These are phyloP conservation scores for Colletotrichum lentis DNA, from an alignment of 2,329 filamentous ascomycete species.

Conservation along the genomic window DNA sequence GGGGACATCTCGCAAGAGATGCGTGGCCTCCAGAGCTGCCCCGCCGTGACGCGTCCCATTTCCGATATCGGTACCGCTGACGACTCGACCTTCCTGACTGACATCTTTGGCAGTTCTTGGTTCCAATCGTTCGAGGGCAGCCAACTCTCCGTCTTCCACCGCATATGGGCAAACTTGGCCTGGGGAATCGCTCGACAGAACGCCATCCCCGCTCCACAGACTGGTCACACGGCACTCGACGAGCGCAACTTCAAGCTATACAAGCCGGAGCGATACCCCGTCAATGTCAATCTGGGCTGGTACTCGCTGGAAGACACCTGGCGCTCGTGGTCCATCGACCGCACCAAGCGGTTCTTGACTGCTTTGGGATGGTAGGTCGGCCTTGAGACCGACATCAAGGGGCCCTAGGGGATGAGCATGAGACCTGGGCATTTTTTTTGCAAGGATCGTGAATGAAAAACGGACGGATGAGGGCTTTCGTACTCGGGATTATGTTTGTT, in stretches of 20 bases:
- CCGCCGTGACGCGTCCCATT: constrained; percentile 10
- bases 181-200: constrained; percentile 41
- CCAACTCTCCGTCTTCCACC: constrained; percentile 40
- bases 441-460: not conserved
- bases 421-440: fast-evolving
- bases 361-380: not conserved
- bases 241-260: constrained; percentile 46
- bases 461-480: not conserved
- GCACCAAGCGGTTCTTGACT: not conserved
- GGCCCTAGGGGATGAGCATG: not conserved
- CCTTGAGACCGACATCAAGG: no score
- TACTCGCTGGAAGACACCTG: constrained; percentile 14
- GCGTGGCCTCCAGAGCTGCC: constrained; percentile 37
- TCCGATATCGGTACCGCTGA: not conserved
- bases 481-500: constrained; percentile 25
- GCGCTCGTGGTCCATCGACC: constrained; percentile 5
- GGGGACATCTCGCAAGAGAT: constrained; percentile 41
- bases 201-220: constrained; percentile 44
- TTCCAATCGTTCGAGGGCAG: constrained; percentile 60
- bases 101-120: constrained; percentile 17
- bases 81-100: constrained; percentile 8
- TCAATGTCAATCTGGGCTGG: constrained; percentile 19
- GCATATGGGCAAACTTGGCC: constrained; percentile 16
- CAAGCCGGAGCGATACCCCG: constrained; percentile 15
- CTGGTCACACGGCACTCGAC: constrained; percentile 52